Percentiles rank a stretch among this genome's conserved stretches.
Conservation (phyloP, 495 filamentous ascomycete species). For the Gamarada debralockiae region DNA sequence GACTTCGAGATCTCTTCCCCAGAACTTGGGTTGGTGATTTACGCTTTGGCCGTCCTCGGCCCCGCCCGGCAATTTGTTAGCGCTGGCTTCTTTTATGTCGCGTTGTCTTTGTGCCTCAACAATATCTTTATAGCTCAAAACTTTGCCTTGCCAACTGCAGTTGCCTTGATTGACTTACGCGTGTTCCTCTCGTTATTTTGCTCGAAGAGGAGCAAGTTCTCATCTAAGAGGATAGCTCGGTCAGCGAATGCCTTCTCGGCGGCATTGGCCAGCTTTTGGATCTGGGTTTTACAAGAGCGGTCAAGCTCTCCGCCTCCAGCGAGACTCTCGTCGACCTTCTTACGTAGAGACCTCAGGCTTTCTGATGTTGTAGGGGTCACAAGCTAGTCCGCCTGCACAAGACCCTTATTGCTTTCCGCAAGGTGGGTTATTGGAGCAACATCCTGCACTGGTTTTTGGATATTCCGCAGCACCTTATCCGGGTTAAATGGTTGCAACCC, state of each 20-base stretch:
- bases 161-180: slow-evolving; percentile 10
- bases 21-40: slow-evolving; percentile 8
- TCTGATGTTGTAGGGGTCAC: slow-evolving; percentile 3
- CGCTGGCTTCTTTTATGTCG: slow-evolving; percentile 10
- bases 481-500: neutral
- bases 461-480: neutral
- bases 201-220: slow-evolving; percentile 12
- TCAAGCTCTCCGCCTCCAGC: neutral
- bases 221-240: slow-evolving; percentile 5
- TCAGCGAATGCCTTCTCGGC: slow-evolving; percentile 6
- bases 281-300: neutral
- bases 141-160: slow-evolving; percentile 6
- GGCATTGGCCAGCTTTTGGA: slow-evolving; percentile 5
- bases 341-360: neutral
- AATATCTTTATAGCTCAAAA: slow-evolving; percentile 13
- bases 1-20: slow-evolving; percentile 11
- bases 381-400: neutral
- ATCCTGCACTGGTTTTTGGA: neutral
- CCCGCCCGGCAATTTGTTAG: neutral
- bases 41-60: slow-evolving; percentile 5
- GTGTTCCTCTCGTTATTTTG: slow-evolving; percentile 12
- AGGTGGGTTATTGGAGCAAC: neutral
- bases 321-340: neutral
- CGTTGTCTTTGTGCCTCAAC: slow-evolving; percentile 11
- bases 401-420: neutral